These are phyloP conservation scores for Leccinum huronense DNA, from an alignment of 1,284 basidiomycete genomes.

Conservation along the genomic window DNA sequence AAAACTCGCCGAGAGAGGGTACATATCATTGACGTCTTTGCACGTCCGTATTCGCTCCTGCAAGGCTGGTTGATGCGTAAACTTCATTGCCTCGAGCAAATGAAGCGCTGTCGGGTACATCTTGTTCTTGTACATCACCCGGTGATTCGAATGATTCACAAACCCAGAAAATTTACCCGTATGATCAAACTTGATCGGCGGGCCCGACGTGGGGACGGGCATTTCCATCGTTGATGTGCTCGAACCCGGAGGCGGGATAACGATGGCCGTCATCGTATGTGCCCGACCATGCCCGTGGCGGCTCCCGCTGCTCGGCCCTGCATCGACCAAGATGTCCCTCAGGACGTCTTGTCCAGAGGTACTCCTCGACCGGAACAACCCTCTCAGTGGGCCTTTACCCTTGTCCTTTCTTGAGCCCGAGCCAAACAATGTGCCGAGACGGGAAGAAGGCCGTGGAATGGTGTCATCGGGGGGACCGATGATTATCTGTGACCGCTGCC, in stretches of 20 bases:
- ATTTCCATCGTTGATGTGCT: slow-evolving; percentile 1
- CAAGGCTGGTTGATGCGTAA: slow-evolving; percentile 46
- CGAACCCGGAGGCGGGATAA: slow-evolving; percentile 23
- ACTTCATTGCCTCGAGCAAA: slow-evolving; percentile 67
- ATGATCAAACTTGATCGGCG: slow-evolving; percentile 37
- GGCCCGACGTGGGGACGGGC: slow-evolving; percentile 24
- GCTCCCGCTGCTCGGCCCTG: slow-evolving; percentile 18
- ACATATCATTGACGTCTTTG: slow-evolving; percentile 48
- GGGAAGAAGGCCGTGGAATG: slow-evolving; percentile 18
- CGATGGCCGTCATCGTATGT: slow-evolving; percentile 24
- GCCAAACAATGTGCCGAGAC: slow-evolving; percentile 26
- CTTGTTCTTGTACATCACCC: slow-evolving; percentile 49
- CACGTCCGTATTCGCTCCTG: slow-evolving; percentile 52
- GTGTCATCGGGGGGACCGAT: slow-evolving; percentile 13
- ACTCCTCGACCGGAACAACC: slow-evolving; percentile 32
- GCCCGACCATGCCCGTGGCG: slow-evolving; percentile 24
- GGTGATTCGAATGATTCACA: slow-evolving; percentile 58
- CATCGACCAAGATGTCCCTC: slow-evolving; percentile 13
- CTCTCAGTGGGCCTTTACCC: slow-evolving; percentile 26
- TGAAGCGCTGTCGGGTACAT: slow-evolving; percentile 64
- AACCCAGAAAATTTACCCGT: slow-evolving; percentile 41
- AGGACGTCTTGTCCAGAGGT: slow-evolving; percentile 14
- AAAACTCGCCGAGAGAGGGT: slow-evolving; percentile 43
- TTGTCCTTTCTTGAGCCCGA: slow-evolving; percentile 25
- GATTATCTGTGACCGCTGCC: slow-evolving; percentile 15